Base-by-base conservation (phyloP, 108 stramenopile genomes). In the Fragilariopsis cylindrus region DNA sequence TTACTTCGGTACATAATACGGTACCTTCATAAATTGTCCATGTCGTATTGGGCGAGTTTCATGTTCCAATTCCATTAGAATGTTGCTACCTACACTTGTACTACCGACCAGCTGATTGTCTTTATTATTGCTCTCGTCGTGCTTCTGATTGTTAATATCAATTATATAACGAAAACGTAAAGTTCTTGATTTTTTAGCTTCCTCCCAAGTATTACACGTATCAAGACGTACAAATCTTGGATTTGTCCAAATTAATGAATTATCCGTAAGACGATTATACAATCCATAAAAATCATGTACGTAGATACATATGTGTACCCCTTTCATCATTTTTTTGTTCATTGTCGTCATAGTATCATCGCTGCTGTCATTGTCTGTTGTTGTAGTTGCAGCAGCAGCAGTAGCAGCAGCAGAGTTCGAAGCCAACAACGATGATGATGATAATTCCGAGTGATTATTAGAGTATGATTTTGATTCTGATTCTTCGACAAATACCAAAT, bases 131-230 rank as follows among this genome's bases (percentile, higher is more conserved):
- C 60, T 60, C 12, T 2, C n/a, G 52, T 53, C n/a, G 15, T 60
- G 2, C 9, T 60, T 45, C 40, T 41, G 7, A 21, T 48, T n/a
- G 15, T n/a, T 7, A 4, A 47, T 13, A 19, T 66, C 30, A 1
- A 66, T 42, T 15, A 66, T 66, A 44, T 66, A 47, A 7, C 65
- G 43, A 39, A 70, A 70, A 43, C 69, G 69, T 11, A 70, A 42
- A 2, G 74, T 75, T 55, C 74, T 21, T 9, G 48, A 49, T 0
- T 30, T 55, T n/a, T 42, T 45, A 0, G 84, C 84, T 71, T 87
- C 84, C 67, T 83, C 84, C 84, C 76, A 83, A 0, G 87, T 78
- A 60, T 87, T 84, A 55, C 87, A 87, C 54, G 76, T 78, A 72
- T 87, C 87, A 19, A 87, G 71, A 64, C 80, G 79, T 2, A 69